Conservation (phyloP, 257 asterid species). For the Fraxinus americana region DNA sequence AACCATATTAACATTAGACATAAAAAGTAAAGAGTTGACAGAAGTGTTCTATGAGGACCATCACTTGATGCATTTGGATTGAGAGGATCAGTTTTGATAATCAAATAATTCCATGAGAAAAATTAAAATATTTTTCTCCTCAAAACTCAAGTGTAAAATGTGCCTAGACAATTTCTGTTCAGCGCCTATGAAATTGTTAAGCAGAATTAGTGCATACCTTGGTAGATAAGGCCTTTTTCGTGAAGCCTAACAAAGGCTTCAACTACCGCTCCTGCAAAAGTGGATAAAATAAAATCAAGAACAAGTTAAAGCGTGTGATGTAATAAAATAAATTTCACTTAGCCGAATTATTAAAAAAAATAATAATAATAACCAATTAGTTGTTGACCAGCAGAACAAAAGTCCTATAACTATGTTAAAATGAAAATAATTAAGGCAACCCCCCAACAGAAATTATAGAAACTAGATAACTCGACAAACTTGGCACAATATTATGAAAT, state of each 20-base stretch:
- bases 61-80: background rate
- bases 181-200: slow-evolving; percentile 14
- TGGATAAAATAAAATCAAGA: slow-evolving; percentile 28
- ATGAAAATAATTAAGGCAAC: slow-evolving; percentile 7
- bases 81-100: background rate
- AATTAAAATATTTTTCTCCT: background rate
- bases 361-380: background rate
- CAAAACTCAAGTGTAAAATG: slow-evolving; percentile 4
- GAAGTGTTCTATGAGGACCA: background rate
- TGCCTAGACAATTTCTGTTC: slow-evolving; percentile 12
- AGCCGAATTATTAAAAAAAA: background rate
- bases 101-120: slow-evolving; percentile 23
- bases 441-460: slow-evolving; percentile 13
- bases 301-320: background rate
- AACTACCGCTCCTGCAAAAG: slow-evolving; percentile 78
- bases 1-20: background rate
- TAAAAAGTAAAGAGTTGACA: background rate
- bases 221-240: slow-evolving; percentile 94
- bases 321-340: slow-evolving; percentile 15
- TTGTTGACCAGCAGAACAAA: background rate
- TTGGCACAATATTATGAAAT: slow-evolving; percentile 22
- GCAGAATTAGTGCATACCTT: slow-evolving; percentile 51
- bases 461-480: slow-evolving; percentile 5
- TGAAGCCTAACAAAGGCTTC: slow-evolving; percentile 98
- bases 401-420: background rate